These are phyloP conservation scores for Fraxinus americana DNA, from an alignment of 257 asterid species.

Conservation along the genomic window DNA sequence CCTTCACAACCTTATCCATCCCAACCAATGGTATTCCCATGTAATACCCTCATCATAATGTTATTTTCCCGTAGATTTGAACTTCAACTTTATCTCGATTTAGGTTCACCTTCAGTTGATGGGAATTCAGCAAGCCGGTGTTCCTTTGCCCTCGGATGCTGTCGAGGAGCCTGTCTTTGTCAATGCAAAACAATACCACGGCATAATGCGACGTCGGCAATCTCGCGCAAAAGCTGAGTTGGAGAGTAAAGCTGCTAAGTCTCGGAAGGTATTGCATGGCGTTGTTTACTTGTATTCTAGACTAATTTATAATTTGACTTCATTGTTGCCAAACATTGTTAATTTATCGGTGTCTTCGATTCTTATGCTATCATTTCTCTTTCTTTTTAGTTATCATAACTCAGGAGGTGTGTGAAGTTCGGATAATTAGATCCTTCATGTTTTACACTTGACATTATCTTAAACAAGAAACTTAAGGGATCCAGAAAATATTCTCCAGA, in stretches of 20 bases:
- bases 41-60: constrained; percentile 10
- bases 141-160: constrained; percentile 83
- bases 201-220: constrained; percentile 86
- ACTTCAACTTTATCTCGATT: constrained; percentile 11
- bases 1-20: constrained; percentile 80
- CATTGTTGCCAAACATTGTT: neutral
- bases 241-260: constrained; percentile 69
- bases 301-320: constrained; percentile 8
- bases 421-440: neutral
- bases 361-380: neutral
- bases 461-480: neutral
- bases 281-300: constrained; percentile 1
- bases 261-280: constrained; percentile 66
- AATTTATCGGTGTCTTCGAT: neutral
- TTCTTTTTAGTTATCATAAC: neutral
- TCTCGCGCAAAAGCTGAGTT: constrained; percentile 97
- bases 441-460: neutral
- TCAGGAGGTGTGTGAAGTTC: neutral
- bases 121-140: constrained; percentile 94
- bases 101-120: constrained; percentile 89
- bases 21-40: constrained; percentile 72
- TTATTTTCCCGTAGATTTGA: neutral
- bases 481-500: neutral
- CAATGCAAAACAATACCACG: constrained; percentile 96
- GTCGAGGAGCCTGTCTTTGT: constrained; percentile 97